phyloP scores from a whole-genome alignment of 192 early-diverging fungal species.

The Umbelopsis sp. region DNA sequence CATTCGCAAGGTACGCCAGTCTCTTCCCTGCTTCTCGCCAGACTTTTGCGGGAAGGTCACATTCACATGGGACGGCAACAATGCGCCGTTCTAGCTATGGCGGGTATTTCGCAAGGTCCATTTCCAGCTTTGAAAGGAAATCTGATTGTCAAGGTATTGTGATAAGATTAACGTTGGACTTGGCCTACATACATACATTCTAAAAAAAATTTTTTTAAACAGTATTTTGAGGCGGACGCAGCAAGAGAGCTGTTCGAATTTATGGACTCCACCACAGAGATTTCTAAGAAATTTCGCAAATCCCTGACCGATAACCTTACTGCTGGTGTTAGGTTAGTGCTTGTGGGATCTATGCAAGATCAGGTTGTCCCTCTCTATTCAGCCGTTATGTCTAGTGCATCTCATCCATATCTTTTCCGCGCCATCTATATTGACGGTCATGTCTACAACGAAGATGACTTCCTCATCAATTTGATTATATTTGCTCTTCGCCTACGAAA shows the following conservation, averaged over 20 bases:
- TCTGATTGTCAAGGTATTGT: constrained; percentile 66
- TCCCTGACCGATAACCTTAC: constrained; percentile 69
- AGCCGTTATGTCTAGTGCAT: constrained; percentile 63
- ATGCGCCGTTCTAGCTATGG: constrained; percentile 86
- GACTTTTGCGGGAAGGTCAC: constrained; percentile 68
- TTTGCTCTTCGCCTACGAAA: constrained; percentile 90
- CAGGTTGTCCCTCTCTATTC: constrained; percentile 95
- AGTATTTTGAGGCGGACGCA: constrained; percentile 86
- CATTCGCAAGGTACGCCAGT: constrained; percentile 96
- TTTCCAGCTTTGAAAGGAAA: constrained; percentile 82
- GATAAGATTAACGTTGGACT: background rate
- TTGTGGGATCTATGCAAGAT: constrained; percentile 90
- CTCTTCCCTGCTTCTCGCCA: constrained; percentile 72
- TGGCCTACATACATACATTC: background rate
- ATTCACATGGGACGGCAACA: constrained; percentile 71
- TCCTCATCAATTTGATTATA: constrained; percentile 83
- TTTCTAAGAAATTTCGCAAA: constrained; percentile 70
- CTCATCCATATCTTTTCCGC: constrained; percentile 84
- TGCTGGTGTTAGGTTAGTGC: constrained; percentile 70
- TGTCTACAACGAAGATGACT: constrained; percentile 79
- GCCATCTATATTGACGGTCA: constrained; percentile 88
- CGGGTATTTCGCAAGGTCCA: constrained; percentile 90
- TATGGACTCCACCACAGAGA: constrained; percentile 73
- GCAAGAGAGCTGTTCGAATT: constrained; percentile 95
- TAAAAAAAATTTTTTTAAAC: background rate